These are phyloP conservation scores for Ephemerocybe angulata DNA, from an alignment of 768 basidiomycete species.

Conservation along the genomic window DNA sequence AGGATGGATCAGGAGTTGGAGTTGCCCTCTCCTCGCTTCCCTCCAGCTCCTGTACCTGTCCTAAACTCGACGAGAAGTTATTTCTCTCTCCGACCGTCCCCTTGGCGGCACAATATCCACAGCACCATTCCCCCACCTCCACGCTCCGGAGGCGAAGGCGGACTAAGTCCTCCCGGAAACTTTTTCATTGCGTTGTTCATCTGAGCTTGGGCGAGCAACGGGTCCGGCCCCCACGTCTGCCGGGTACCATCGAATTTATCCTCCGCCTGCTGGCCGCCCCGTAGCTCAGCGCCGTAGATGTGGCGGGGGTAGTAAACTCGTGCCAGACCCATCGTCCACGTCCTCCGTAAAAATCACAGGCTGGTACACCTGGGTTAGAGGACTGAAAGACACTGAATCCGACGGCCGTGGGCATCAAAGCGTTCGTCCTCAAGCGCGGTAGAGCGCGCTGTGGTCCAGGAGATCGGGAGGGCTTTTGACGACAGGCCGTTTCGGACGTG, in stretches of 20 bases:
- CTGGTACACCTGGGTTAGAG: conserved; percentile 73
- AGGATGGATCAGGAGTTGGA: neutral
- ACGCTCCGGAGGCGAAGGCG: neutral
- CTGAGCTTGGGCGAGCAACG: conserved; percentile 10
- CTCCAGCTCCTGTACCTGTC: neutral
- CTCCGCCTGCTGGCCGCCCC: conserved; percentile 43
- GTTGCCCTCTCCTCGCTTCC: neutral
- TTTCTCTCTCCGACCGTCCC: neutral
- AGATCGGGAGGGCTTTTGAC: conserved; percentile 1
- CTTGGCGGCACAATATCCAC: neutral
- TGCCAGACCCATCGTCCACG: conserved; percentile 14
- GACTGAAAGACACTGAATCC: conserved; percentile 44
- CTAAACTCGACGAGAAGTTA: neutral
- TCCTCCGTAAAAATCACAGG: conserved; percentile 57
- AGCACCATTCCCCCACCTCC: neutral
- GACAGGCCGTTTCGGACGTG: neutral
- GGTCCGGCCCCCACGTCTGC: conserved; percentile 14
- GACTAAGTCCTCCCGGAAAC: conserved; percentile 5
- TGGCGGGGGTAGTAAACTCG: conserved; percentile 4
- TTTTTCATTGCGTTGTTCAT: conserved; percentile 11
- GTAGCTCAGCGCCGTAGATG: conserved; percentile 35
- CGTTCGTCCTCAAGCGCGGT: conserved; percentile 42
- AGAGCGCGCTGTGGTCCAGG: conserved; percentile 20
- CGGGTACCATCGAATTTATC: conserved; percentile 22
- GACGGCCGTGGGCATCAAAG: conserved; percentile 38